Percentiles rank a stretch among this genome's conserved stretches.
phyloP scores from a whole-genome alignment of 192 early-diverging fungal species.

The Umbelopsis vinacea region DNA sequence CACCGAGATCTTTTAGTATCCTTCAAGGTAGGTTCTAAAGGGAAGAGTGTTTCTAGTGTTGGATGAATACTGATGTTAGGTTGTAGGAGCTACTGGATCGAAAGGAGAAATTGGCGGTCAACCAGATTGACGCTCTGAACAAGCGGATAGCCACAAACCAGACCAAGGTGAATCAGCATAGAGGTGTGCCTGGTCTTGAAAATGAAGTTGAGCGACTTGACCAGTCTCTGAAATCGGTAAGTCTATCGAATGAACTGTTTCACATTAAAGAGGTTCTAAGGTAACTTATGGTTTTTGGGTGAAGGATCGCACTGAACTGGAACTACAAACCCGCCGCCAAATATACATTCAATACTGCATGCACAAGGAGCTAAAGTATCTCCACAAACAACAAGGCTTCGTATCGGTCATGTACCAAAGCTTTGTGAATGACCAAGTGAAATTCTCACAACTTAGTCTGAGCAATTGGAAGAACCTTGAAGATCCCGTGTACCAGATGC shows the following conservation, averaged over 20 bases:
- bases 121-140: slow-evolving; percentile 53
- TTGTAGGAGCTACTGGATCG: slow-evolving; percentile 57
- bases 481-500: slow-evolving; percentile 37
- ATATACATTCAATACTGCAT: slow-evolving; percentile 58
- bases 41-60: no score
- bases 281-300: no score
- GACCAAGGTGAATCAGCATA: slow-evolving; percentile 50
- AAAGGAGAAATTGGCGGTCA: slow-evolving; percentile 48
- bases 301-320: slow-evolving; percentile 56
- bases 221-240: slow-evolving; percentile 43
- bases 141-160: slow-evolving; percentile 58
- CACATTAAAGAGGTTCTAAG: no score
- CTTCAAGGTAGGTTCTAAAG: slow-evolving; percentile 42
- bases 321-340: slow-evolving; percentile 48
- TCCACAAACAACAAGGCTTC: slow-evolving; percentile 62
- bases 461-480: slow-evolving; percentile 41
- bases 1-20: slow-evolving; percentile 70
- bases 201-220: slow-evolving; percentile 43
- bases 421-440: slow-evolving; percentile 62
- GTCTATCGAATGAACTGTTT: no score
- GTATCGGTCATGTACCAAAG: slow-evolving; percentile 63
- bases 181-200: slow-evolving; percentile 46
- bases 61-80: not conserved
- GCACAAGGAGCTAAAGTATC: slow-evolving; percentile 59
- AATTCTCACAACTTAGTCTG: slow-evolving; percentile 34